These are phyloP conservation scores for Salix viminalis DNA, from an alignment of 345 rosid genomes.

Conservation along the genomic window DNA sequence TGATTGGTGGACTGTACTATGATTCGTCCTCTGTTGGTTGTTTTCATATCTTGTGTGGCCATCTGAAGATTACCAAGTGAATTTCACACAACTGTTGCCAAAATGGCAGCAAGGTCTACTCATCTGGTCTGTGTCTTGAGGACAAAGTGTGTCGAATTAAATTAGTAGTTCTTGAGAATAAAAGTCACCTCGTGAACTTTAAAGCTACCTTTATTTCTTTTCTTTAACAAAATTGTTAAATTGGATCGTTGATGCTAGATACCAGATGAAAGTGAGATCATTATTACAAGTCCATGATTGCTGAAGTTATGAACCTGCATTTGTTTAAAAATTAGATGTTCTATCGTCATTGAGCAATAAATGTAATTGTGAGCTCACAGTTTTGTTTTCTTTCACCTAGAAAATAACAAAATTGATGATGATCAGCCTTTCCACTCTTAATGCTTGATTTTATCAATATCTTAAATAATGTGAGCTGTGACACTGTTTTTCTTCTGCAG, in stretches of 20 bases:
- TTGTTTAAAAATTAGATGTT: neutral
- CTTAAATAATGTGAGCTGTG: constrained; percentile 5
- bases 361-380: neutral
- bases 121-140: neutral
- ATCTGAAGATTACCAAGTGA: neutral
- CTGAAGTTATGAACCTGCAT: neutral
- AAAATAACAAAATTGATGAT: neutral
- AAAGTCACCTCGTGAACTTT: neutral
- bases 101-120: neutral
- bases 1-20: neutral
- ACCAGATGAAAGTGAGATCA: neutral
- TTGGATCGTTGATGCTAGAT: neutral
- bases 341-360: neutral
- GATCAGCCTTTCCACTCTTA: neutral
- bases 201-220: neutral
- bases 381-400: neutral
- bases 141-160: neutral
- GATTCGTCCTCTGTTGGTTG: neutral
- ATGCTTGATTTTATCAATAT: neutral
- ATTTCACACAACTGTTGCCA: neutral
- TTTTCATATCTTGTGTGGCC: neutral
- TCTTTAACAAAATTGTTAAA: neutral
- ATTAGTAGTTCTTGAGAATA: neutral
- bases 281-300: neutral
- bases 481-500: constrained; percentile 43